These are phyloP conservation scores for Penicillium palitans DNA, from an alignment of 2,329 filamentous ascomycete genomes.

Conservation along the genomic window DNA sequence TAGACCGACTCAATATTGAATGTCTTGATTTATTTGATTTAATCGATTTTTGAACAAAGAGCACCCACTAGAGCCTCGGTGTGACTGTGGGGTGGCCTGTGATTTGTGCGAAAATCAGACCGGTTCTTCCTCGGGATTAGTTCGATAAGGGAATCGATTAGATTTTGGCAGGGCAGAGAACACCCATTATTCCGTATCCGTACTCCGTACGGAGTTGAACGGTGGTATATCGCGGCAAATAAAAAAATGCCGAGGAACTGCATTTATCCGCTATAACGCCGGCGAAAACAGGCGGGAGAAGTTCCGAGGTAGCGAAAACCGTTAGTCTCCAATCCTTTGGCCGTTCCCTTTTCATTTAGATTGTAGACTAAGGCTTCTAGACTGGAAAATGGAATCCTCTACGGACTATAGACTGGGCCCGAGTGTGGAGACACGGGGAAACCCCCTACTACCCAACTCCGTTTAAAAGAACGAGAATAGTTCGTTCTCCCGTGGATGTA, in stretches of 20 bases:
- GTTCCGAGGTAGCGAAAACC: neutral
- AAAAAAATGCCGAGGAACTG: constrained; percentile 4
- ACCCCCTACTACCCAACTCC: neutral
- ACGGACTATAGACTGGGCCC: constrained; percentile 6
- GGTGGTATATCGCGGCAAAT: neutral
- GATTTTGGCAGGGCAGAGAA: neutral
- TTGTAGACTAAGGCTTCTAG: constrained; percentile 1
- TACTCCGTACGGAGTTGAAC: neutral
- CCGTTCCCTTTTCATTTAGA: neutral
- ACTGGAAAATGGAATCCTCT: constrained; percentile 1
- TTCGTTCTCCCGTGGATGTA: neutral
- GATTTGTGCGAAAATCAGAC: constrained; percentile 17
- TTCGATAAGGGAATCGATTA: neutral
- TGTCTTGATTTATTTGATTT: neutral
- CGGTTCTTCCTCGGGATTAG: neutral
- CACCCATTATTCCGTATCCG: too few species aligned
- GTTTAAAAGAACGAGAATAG: neutral
- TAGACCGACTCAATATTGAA: neutral
- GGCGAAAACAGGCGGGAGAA: neutral
- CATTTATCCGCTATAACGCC: constrained; percentile 4
- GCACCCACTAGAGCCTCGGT: constrained; percentile 2
- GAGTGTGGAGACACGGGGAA: constrained; percentile 8
- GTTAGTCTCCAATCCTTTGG: constrained; percentile 1
- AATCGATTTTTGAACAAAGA: neutral
- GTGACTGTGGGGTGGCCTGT: neutral